Base-by-base conservation (phyloP, 352 stramenopile species). In the Aphanomyces euteiches region DNA sequence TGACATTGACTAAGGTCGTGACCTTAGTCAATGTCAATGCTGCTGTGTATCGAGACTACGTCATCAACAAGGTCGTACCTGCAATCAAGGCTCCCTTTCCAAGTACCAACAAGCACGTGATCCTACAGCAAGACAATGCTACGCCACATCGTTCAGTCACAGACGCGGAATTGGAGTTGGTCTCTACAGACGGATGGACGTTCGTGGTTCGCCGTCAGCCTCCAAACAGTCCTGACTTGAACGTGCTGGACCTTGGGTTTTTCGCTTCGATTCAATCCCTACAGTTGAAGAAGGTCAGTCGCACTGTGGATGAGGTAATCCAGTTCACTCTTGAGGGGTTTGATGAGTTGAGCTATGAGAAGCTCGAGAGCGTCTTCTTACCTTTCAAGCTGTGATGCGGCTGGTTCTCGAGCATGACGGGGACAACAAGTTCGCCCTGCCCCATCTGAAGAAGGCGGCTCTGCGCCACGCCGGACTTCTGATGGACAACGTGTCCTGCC, bases 11-110 rank as follows among this genome's bases (percentile, higher is more conserved):
- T n/a, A n/a, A n/a, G n/a, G n/a, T n/a, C n/a, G n/a, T n/a, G n/a
- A n/a, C n/a, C n/a, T n/a, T n/a, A n/a, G n/a, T n/a, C n/a, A n/a
- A n/a, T n/a, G n/a, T n/a, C n/a, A n/a, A n/a, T n/a, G n/a, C n/a
- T n/a, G n/a, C n/a, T n/a, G n/a, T n/a, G 6, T 76, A 75, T 68
- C 64, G 75, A 43, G 36, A 63, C 56, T 43, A 21, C 7, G 19
- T 63, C 10, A 13, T 63, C 6, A 63, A 63, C 19, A 63, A 41
- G 19, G 28, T 63, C 56, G 19, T 63, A 43, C 56, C 56, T 13
- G 36, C 56, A 43, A 43, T 63, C 19, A 41, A 43, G 19, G 56
- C 56, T n/a, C 13, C 8, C 28, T 63, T 38, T 38, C 56, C 56
- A 41, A 38, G 56, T 37, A n/a, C 19, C 10, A 41, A 43, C 56